Conservation (phyloP, 139 green algal species). For the Chlorella sp. region DNA sequence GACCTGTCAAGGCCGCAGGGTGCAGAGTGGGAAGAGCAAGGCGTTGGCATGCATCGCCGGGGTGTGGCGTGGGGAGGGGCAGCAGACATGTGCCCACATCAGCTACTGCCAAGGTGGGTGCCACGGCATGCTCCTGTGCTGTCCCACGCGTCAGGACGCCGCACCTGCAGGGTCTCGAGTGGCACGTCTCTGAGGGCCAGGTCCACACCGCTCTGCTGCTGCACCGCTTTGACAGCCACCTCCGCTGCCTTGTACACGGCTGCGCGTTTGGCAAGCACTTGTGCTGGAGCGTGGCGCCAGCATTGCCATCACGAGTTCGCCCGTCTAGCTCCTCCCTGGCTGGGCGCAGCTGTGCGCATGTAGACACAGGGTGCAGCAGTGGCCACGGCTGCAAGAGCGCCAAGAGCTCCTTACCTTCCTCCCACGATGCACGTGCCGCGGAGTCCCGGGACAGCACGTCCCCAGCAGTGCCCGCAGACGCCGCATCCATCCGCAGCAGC, state of each 20-base stretch:
- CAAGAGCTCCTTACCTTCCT: neutral
- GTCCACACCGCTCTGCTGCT: neutral
- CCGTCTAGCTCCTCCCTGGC: neutral
- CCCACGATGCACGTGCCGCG: neutral
- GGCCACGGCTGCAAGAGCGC: neutral
- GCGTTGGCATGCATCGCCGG: neutral
- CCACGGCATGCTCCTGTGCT: no score
- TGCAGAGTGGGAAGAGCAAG: neutral
- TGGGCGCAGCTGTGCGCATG: neutral
- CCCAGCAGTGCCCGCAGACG: no score
- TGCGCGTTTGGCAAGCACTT: neutral
- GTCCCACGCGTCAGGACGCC: no score
- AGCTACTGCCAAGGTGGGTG: no score
- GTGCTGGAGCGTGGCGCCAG: no score
- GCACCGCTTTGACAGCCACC: neutral
- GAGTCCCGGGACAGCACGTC: no score
- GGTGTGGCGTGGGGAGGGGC: neutral
- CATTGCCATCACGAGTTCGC: neutral
- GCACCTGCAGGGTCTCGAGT: constrained; percentile 6
- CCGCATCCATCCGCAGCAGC: no score
- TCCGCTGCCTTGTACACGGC: constrained; percentile 7
- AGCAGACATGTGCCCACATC: no score
- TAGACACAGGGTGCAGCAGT: neutral
- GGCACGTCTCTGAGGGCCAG: constrained; percentile 3
- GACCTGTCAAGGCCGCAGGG: neutral